Conservation (phyloP, 2,329 filamentous ascomycete species). For the Geosmithia flava region DNA sequence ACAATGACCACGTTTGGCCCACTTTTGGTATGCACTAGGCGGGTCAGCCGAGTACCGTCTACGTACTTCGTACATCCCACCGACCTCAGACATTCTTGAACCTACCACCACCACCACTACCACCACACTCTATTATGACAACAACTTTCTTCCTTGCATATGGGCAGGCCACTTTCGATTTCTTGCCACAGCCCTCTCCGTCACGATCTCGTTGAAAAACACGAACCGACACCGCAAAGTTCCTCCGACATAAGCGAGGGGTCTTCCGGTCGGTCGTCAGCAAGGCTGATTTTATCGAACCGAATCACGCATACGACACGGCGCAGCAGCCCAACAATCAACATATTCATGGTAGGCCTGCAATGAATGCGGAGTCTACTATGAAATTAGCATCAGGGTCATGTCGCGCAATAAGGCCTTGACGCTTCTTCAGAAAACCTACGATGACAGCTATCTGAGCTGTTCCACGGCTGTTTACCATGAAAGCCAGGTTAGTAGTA, state of each 20-base stretch:
- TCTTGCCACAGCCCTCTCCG: background rate
- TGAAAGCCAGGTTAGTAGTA: conserved; percentile 62
- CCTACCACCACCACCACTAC: background rate
- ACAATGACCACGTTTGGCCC: background rate
- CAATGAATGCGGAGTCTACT: conserved; percentile 7
- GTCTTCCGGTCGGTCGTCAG: background rate
- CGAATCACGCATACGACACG: background rate
- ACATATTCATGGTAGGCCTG: background rate
- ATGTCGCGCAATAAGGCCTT: conserved; percentile 45
- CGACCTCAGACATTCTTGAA: background rate
- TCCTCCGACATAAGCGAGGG: no score
- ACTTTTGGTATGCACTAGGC: background rate
- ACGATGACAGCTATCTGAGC: conserved; percentile 89
- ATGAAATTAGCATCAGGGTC: conserved; percentile 16
- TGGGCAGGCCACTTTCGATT: background rate
- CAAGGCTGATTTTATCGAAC: background rate
- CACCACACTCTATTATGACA: background rate
- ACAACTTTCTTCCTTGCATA: background rate
- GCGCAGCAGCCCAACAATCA: background rate
- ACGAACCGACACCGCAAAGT: background rate
- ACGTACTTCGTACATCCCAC: background rate
- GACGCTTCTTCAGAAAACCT: conserved; percentile 85
- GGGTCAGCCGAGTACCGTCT: background rate
- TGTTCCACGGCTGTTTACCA: conserved; percentile 96
- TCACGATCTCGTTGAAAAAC: background rate